Evolutionary conservation across 352 stramenopile species (phyloP).

Genomic region (Phytopythium ostracodes): DNA sequence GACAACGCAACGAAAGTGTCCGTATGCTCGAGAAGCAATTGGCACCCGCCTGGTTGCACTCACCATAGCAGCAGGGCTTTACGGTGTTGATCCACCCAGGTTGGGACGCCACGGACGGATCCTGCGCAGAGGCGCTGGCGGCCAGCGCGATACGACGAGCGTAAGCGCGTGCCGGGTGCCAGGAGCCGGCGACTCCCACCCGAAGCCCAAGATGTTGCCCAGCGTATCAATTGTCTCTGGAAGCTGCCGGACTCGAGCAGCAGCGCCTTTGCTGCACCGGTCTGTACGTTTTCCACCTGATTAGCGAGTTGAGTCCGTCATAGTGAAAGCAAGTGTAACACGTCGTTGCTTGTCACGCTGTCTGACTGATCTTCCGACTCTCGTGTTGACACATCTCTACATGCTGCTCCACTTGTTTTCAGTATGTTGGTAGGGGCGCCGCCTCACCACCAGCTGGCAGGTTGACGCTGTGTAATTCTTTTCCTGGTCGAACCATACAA

Average conservation of each 20-base stretch:
- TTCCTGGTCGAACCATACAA: conserved; percentile 1
- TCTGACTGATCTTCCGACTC: not conserved
- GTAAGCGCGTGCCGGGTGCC: too few species aligned
- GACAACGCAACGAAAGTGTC: too few species aligned
- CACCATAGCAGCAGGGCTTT: too few species aligned
- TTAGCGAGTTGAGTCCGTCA: not conserved
- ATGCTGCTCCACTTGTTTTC: not conserved
- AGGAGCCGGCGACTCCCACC: too few species aligned
- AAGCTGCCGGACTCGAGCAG: not conserved
- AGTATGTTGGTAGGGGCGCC: not conserved
- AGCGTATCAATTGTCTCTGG: not conserved
- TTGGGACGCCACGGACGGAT: not conserved
- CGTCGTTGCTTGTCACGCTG: not conserved
- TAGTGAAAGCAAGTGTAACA: not conserved
- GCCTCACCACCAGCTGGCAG: not conserved
- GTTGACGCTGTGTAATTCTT: not conserved
- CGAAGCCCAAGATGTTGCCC: not conserved
- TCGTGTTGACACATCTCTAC: conserved; percentile 1
- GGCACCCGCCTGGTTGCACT: too few species aligned
- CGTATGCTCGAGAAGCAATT: not conserved
- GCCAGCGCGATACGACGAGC: not conserved
- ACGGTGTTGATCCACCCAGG: too few species aligned
- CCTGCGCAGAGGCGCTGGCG: not conserved
- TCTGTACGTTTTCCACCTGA: not conserved
- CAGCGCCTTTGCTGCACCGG: not conserved